Conservation (phyloP, 768 basidiomycete species). For the Suillus alpinus region DNA sequence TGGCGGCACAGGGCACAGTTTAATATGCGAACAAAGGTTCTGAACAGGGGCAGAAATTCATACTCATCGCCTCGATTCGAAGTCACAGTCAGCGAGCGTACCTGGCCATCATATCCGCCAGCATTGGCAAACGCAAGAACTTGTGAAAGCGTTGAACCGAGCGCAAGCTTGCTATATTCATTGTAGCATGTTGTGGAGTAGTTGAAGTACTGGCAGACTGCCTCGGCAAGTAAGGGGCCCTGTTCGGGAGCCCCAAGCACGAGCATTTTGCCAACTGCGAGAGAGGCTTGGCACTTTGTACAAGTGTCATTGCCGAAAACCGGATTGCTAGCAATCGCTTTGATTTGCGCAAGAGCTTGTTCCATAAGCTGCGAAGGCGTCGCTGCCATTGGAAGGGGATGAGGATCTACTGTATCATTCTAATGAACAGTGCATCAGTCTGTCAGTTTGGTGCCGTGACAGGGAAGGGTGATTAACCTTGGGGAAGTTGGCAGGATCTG, state of each 20-base stretch:
- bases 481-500: constrained; percentile 60
- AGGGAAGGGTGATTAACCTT: constrained; percentile 22
- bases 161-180: constrained; percentile 32
- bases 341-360: constrained; percentile 37
- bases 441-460: no score
- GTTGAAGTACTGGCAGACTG: constrained; percentile 42
- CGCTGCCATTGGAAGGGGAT: constrained; percentile 39
- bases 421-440: constrained; percentile 10
- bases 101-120: constrained; percentile 50
- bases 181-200: constrained; percentile 34
- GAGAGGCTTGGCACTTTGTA: constrained; percentile 36
- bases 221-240: constrained; percentile 39
- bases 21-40: constrained; percentile 36
- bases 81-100: constrained; percentile 12
- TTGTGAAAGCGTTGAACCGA: constrained; percentile 45
- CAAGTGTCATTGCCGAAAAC: constrained; percentile 36
- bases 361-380: constrained; percentile 34
- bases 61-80: background rate
- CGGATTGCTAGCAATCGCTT: constrained; percentile 37
- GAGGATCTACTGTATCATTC: constrained; percentile 45
- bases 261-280: constrained; percentile 42
- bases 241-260: constrained; percentile 40
- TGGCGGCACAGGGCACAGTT: constrained; percentile 37
- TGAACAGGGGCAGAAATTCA: background rate
- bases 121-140: constrained; percentile 46